Evolutionary conservation across 352 stramenopile genomes (phyloP).

Genomic region (Sclerospora graminicola): DNA sequence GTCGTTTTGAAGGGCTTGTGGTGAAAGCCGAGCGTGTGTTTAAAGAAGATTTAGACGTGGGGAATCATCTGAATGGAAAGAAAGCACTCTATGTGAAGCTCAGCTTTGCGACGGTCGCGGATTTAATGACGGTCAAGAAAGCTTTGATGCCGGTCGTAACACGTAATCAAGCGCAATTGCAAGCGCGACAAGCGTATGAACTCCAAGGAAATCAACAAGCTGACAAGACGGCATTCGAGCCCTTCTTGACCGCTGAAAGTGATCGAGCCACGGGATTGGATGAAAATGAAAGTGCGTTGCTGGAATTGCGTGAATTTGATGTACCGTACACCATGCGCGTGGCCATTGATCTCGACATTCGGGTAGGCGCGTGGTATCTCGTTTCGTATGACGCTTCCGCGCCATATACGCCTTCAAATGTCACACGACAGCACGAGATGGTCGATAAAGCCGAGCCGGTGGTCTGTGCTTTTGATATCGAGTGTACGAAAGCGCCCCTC

Average conservation of each 20-base stretch:
- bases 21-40: constrained; percentile 62
- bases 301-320: constrained; percentile 97
- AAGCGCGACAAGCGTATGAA: constrained; percentile 58
- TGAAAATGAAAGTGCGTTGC: constrained; percentile 60
- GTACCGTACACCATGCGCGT: constrained; percentile 95
- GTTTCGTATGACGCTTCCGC: constrained; percentile 74
- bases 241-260: constrained; percentile 15
- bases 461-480: constrained; percentile 99
- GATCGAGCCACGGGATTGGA: constrained; percentile 12
- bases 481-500: constrained; percentile 97
- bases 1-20: constrained; percentile 83
- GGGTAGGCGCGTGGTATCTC: constrained; percentile 95
- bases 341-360: constrained; percentile 94
- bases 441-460: constrained; percentile 89
- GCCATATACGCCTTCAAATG: constrained; percentile 39
- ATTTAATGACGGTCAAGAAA: constrained; percentile 61
- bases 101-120: constrained; percentile 75
- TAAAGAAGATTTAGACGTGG: constrained; percentile 87
- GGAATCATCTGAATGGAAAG: constrained; percentile 84
- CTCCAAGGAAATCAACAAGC: too few species aligned
- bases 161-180: constrained; percentile 53
- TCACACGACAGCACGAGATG: constrained; percentile 71
- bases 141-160: constrained; percentile 47
- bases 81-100: constrained; percentile 86
- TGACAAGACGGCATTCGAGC: too few species aligned